Conservation (phyloP, 352 stramenopile species). For the Phytophthora boehmeriae region DNA sequence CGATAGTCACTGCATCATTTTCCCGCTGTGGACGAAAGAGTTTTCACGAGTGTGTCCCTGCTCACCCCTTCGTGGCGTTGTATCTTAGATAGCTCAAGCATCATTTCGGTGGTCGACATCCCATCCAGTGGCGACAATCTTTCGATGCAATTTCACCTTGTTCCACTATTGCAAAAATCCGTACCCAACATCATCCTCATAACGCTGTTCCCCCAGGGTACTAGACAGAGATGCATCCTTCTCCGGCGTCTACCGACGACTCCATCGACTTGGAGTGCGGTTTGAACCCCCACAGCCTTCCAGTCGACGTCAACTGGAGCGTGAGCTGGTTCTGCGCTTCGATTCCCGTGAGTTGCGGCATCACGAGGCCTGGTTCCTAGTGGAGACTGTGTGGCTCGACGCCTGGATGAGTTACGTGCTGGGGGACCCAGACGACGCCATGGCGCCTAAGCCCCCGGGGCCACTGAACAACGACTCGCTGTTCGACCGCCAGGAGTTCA, state of each 20-base stretch:
- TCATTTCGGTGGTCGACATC: slow-evolving; percentile 14
- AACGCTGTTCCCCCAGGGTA: slow-evolving; percentile 8
- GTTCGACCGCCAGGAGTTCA: slow-evolving; percentile 75
- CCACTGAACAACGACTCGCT: slow-evolving; percentile 76
- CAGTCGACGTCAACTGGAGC: slow-evolving; percentile 42
- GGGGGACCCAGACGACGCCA: slow-evolving; percentile 63
- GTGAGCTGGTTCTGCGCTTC: slow-evolving; percentile 69
- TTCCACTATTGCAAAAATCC: neutral
- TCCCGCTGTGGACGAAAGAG: too few relatives aligned
- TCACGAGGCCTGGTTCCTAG: slow-evolving; percentile 79
- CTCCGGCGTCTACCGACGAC: slow-evolving; percentile 5
- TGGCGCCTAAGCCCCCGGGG: slow-evolving; percentile 52
- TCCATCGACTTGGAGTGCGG: slow-evolving; percentile 32
- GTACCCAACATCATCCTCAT: slow-evolving; percentile 7
- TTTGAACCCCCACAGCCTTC: neutral
- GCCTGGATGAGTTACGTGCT: slow-evolving; percentile 83
- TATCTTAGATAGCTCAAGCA: neutral
- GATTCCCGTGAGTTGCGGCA: slow-evolving; percentile 69
- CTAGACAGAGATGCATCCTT: neutral
- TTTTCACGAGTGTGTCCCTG: too few relatives aligned
- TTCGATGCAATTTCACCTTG: too few relatives aligned
- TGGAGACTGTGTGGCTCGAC: slow-evolving; percentile 81
- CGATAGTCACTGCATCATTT: neutral
- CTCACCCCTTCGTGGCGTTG: neutral
- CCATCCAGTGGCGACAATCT: too few relatives aligned